These are phyloP conservation scores for Stephania yunnanensis DNA, from an alignment of 164 flowering plant species.

Conservation along the genomic window DNA sequence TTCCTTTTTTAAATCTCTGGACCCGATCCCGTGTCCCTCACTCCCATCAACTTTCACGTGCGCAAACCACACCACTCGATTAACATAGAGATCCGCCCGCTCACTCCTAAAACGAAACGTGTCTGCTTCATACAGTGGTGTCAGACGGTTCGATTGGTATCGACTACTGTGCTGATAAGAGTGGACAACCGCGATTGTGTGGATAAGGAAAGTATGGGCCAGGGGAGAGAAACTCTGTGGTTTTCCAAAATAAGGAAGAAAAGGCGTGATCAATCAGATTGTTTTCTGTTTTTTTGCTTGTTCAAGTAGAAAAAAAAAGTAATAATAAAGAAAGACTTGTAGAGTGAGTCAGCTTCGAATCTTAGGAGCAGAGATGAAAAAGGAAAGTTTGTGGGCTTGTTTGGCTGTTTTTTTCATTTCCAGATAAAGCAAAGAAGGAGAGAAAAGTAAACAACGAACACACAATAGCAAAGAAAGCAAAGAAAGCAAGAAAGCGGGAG, in stretches of 20 bases:
- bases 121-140: too few species aligned
- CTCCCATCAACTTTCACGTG: background rate
- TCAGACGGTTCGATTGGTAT: too few species aligned
- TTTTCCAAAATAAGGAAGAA: background rate
- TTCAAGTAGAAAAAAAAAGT: too few species aligned
- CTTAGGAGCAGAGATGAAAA: slow-evolving; percentile 2
- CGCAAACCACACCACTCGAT: background rate
- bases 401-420: background rate
- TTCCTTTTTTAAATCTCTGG: background rate
- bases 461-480: background rate
- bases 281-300: background rate
- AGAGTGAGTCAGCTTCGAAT: background rate
- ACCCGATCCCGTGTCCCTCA: background rate
- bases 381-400: slow-evolving; percentile 7
- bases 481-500: too few species aligned
- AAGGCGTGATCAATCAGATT: background rate
- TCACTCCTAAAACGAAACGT: too few species aligned
- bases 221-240: background rate
- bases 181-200: background rate
- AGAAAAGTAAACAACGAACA: background rate
- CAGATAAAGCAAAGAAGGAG: background rate
- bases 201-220: background rate
- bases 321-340: too few species aligned
- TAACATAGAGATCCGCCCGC: background rate
- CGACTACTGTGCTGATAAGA: too few species aligned